Evolutionary conservation across 441 rosid species (phyloP).

Genomic region (Erodium trifolium): DNA sequence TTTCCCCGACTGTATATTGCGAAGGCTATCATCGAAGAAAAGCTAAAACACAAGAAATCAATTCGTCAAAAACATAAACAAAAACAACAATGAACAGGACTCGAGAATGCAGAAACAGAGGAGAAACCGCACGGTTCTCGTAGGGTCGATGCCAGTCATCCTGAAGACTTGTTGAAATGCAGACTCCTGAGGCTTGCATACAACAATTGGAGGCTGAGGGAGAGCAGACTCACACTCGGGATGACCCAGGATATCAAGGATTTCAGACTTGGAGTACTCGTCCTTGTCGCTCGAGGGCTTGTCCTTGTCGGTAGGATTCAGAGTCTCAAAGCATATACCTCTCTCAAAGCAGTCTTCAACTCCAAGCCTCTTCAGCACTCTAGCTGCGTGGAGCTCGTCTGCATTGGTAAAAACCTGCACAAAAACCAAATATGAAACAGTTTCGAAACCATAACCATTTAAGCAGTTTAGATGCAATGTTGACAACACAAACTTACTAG

Average conservation of each 20-base stretch:
- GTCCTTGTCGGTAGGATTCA: slow-evolving; percentile 34
- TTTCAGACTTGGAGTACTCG: too few relatives aligned
- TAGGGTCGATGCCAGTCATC: slow-evolving; percentile 57
- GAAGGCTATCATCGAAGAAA: slow-evolving; percentile 83
- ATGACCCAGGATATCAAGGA: too few relatives aligned
- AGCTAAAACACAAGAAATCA: slow-evolving; percentile 31
- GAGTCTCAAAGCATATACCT: slow-evolving; percentile 67
- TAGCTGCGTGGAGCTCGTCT: slow-evolving; percentile 57
- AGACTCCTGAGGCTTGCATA: slow-evolving; percentile 76
- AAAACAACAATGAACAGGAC: too few relatives aligned
- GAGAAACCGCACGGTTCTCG: slow-evolving; percentile 43
- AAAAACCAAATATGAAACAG: too few relatives aligned
- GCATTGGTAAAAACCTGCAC: slow-evolving; percentile 69
- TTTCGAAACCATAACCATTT: too few relatives aligned
- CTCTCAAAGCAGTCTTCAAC: slow-evolving; percentile 78
- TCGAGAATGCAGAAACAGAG: too few relatives aligned
- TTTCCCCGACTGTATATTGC: slow-evolving; percentile 63
- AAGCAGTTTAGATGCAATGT: too few relatives aligned
- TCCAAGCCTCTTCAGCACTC: slow-evolving; percentile 60
- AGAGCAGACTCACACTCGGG: slow-evolving; percentile 21
- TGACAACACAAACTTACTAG: slow-evolving; percentile 37
- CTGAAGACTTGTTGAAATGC: slow-evolving; percentile 62
- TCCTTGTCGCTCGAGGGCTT: too few relatives aligned
- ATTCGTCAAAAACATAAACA: too few relatives aligned
- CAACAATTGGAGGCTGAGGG: slow-evolving; percentile 47